phyloP scores from a whole-genome alignment of 2,329 filamentous ascomycete species.

The Drechmeria coniospora region DNA sequence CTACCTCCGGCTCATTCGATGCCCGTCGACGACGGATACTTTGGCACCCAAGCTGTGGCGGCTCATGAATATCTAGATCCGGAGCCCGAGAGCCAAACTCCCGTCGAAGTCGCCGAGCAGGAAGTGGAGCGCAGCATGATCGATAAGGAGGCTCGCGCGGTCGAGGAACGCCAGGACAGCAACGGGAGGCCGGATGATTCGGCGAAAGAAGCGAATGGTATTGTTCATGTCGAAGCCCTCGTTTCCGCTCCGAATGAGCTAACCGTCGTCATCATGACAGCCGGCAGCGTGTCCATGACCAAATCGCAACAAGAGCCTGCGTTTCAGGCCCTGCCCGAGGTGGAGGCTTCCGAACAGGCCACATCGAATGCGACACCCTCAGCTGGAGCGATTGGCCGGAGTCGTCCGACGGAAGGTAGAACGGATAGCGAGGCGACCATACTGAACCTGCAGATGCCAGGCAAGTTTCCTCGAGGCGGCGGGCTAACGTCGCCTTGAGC shows the following conservation, averaged over 20 bases:
- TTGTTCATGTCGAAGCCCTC: constrained; percentile 5
- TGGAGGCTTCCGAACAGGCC: constrained; percentile 4
- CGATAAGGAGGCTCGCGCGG: neutral
- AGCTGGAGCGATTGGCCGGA: too few species aligned
- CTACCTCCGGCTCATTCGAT: constrained; percentile 10
- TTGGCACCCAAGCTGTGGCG: constrained; percentile 9
- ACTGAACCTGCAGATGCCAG: constrained; percentile 53
- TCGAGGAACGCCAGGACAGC: neutral
- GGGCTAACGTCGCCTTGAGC: constrained; percentile 22
- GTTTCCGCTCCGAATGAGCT: constrained; percentile 5
- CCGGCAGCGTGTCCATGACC: constrained; percentile 6
- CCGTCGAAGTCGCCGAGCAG: too few species aligned
- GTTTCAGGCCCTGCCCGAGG: constrained; percentile 7
- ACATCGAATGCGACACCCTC: constrained; percentile 3
- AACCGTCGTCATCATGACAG: constrained; percentile 4
- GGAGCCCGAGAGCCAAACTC: too few species aligned
- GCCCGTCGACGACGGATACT: constrained; percentile 5
- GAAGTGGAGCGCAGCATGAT: neutral
- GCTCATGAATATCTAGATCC: too few species aligned
- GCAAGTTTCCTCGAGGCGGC: constrained; percentile 39
- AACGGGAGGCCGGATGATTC: neutral
- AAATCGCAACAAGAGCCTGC: constrained; percentile 10
- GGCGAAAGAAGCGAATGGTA: constrained; percentile 3
- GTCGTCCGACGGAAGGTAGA: constrained; percentile 15
- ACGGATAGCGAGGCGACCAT: constrained; percentile 37